Evolutionary conservation across 352 stramenopile genomes (phyloP).

Genomic region (Pythium sp.): DNA sequence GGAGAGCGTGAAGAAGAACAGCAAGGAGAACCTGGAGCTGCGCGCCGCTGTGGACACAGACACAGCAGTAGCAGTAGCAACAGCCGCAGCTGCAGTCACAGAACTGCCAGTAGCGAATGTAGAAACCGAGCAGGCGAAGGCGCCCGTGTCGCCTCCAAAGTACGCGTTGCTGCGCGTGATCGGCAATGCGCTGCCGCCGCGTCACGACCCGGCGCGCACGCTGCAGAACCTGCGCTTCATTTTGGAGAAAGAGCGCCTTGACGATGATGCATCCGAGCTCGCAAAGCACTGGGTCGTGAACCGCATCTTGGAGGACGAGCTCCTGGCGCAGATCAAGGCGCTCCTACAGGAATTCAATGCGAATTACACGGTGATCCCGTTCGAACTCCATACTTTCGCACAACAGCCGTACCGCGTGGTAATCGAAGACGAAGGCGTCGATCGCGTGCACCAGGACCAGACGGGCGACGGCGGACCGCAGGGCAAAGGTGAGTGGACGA

Average conservation of each 20-base stretch:
- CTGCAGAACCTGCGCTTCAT: constrained; percentile 50
- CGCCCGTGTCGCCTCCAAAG: constrained; percentile 12
- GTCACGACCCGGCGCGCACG: constrained; percentile 37
- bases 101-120: background rate
- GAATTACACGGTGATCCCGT: constrained; percentile 41
- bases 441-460: constrained; percentile 29
- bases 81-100: background rate
- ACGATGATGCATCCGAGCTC: constrained; percentile 22
- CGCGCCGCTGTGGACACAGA: background rate
- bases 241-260: constrained; percentile 46
- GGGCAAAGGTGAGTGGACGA: constrained; percentile 30
- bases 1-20: background rate
- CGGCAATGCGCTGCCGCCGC: constrained; percentile 50
- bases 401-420: constrained; percentile 37
- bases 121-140: background rate
- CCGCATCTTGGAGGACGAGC: constrained; percentile 30
- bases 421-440: constrained; percentile 34
- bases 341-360: constrained; percentile 36
- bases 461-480: background rate
- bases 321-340: constrained; percentile 26
- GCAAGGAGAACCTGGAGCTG: background rate
- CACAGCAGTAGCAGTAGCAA: background rate
- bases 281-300: constrained; percentile 55
- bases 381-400: constrained; percentile 33
- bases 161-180: constrained; percentile 43